phyloP scores from a whole-genome alignment of 257 asterid genomes.

The Solanum pinnatisectum region DNA sequence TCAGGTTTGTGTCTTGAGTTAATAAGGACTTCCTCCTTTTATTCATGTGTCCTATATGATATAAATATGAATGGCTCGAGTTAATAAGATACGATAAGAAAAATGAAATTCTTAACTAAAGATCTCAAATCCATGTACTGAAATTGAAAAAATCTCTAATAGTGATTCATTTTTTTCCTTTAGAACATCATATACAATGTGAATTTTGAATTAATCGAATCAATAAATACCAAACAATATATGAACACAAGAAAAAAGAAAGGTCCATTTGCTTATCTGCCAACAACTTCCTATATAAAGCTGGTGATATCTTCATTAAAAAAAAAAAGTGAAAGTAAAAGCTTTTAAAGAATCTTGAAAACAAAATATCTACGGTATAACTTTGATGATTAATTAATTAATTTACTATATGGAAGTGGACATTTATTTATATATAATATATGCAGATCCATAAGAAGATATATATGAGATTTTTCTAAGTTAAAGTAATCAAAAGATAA shows the following conservation, averaged over 20 bases:
- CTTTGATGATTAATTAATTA: not conserved
- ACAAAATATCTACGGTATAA: not conserved
- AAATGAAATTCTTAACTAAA: not conserved
- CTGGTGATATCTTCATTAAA: not conserved
- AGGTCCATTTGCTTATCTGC: not conserved
- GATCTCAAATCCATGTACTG: not conserved
- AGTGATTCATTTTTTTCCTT: not conserved
- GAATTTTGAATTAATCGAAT: not conserved
- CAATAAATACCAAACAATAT: not conserved
- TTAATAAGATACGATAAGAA: not conserved
- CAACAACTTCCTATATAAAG: not conserved
- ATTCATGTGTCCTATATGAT: not conserved
- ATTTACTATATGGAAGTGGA: not conserved
- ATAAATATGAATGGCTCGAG: not conserved
- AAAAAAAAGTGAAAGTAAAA: not conserved
- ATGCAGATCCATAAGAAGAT: not conserved
- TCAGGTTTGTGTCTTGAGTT: not conserved
- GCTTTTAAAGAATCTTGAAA: not conserved
- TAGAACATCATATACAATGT: accelerated
- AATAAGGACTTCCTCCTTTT: not conserved
- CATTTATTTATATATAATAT: not conserved
- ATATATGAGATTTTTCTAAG: not conserved
- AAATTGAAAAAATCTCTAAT: not conserved
- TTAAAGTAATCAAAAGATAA: not conserved
- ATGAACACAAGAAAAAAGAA: not conserved